Evolutionary conservation across 345 rosid species (phyloP), one percentile per base, ranked within the genome.

Genomic region (Rhizophora mangle): DNA sequence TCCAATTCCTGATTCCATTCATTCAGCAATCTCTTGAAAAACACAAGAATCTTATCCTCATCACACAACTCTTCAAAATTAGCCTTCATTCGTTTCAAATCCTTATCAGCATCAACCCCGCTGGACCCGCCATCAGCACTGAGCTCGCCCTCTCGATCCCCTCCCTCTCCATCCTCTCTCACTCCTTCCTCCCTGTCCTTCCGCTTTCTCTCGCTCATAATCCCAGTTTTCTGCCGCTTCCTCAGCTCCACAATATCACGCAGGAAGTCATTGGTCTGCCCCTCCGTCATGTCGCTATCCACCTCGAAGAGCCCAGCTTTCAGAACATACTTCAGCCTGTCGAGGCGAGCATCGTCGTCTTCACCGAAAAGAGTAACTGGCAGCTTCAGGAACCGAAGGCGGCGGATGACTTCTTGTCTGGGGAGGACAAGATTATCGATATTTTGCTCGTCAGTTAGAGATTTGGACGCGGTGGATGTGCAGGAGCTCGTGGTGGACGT

Each of bases 331-430:
- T 92, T 95, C 49, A 95, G 82, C 37, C 99, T 79, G 70, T 90
- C 97, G 9, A 95, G 92, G 18, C 99, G 82, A 0, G 97, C 87
- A 6, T 79, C 86, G 37, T 92, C 97, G 37, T 95, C 97, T 68
- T 95, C 99, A 11, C 97, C 97, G 54, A 95, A 95, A 30, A 95
- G 96, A 60, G 99, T 95, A 47, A 95, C 80, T 2, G 97, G 99
- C 76, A 92, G 97, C 11, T 92, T 92, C 22, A 95, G 92, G 76
- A 95, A 80, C 6, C 99, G 89, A 75, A 95, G 84, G 18, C 97
- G 89, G 30, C 97, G 96, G 67, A 90, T 86, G 49, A 92, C 97
- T 81, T 95, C 99, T 61, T 86, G 99, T 81, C 73, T 85, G 0
- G 99, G 86, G 58, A 95, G 93, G 70, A 72, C 80, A 52, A 95